A percentile compares a stretch with the other conserved stretches of the same genome.
These are phyloP conservation scores for Eimeria sp. DNA, from an alignment of 169 alveolate genomes.

Conservation along the genomic window DNA sequence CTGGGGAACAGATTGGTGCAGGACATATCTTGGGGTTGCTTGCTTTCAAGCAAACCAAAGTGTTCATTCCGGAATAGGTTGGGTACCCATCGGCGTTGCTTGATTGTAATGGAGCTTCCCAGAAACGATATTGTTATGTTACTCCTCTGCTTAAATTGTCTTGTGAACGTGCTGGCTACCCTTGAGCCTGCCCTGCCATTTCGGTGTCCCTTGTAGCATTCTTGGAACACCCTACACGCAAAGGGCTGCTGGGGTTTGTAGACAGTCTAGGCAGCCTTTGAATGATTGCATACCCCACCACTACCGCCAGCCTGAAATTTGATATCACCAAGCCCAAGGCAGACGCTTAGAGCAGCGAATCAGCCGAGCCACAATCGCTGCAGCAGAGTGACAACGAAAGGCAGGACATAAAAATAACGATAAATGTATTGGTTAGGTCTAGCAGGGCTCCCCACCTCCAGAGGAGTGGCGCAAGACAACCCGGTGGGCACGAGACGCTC, in stretches of 20 bases:
- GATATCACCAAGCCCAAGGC: not conserved
- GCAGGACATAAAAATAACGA: not conserved
- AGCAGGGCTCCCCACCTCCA: not conserved
- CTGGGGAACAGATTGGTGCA: conserved; percentile 17
- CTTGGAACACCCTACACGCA: not conserved
- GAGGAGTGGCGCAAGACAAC: not conserved
- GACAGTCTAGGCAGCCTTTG: not conserved
- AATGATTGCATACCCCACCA: not conserved
- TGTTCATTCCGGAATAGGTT: not conserved
- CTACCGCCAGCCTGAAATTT: not conserved
- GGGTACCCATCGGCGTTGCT: not conserved
- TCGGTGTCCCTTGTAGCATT: not conserved
- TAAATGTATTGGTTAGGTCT: not conserved
- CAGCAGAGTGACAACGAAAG: not conserved
- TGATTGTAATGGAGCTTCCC: not conserved
- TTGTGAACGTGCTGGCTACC: not conserved
- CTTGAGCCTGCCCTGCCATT: not conserved
- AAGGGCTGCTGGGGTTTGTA: not conserved
- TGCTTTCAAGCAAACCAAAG: not conserved
- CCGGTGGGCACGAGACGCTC: not conserved
- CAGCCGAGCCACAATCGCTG: not conserved
- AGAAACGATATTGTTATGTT: not conserved
- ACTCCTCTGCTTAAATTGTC: not conserved
- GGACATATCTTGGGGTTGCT: not conserved
- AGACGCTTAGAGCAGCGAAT: not conserved